Percentiles rank a stretch among this genome's conserved stretches.
Evolutionary conservation across 2,329 filamentous ascomycete species (phyloP).

Genomic region (Fusarium mundagurra): DNA sequence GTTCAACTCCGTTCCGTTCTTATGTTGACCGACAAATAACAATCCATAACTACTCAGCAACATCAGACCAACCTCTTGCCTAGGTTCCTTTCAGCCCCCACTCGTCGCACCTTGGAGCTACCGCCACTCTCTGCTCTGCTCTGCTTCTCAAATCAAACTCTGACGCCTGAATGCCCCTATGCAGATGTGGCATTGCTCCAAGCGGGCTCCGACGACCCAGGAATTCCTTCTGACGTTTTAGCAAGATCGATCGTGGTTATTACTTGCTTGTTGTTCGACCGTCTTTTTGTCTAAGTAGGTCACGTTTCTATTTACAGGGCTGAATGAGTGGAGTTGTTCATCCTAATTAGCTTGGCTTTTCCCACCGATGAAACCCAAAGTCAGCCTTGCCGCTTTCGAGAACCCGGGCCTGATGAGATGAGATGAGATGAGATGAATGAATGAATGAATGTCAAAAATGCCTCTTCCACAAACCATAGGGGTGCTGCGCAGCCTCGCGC

Average conservation of each 20-base stretch:
- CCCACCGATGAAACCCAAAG: conserved; percentile 21
- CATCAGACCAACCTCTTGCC: conserved; percentile 8
- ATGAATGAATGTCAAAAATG: conserved; percentile 9
- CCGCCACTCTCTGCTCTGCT: conserved; percentile 5
- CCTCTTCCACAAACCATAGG: conserved; percentile 9
- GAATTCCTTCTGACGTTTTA: neutral
- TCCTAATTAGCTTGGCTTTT: neutral
- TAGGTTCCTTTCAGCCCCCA: conserved; percentile 22
- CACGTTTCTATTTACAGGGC: conserved; percentile 32
- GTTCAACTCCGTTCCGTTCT: neutral
- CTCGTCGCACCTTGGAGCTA: conserved; percentile 16
- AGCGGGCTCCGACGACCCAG: neutral
- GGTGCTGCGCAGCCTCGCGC: conserved; percentile 32
- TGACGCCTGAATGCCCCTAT: neutral
- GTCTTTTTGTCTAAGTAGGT: neutral
- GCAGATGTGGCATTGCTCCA: conserved; percentile 13
- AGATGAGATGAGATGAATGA: neutral
- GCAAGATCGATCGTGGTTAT: neutral
- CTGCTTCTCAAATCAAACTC: neutral
- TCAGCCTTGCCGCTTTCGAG: conserved; percentile 38
- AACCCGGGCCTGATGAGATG: neutral
- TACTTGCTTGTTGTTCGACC: neutral
- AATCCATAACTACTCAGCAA: neutral
- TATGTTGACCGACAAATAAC: conserved; percentile 12
- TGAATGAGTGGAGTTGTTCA: conserved; percentile 29